These are phyloP conservation scores for Tuber calosporum DNA, from an alignment of 495 filamentous ascomycete genomes.

Conservation along the genomic window DNA sequence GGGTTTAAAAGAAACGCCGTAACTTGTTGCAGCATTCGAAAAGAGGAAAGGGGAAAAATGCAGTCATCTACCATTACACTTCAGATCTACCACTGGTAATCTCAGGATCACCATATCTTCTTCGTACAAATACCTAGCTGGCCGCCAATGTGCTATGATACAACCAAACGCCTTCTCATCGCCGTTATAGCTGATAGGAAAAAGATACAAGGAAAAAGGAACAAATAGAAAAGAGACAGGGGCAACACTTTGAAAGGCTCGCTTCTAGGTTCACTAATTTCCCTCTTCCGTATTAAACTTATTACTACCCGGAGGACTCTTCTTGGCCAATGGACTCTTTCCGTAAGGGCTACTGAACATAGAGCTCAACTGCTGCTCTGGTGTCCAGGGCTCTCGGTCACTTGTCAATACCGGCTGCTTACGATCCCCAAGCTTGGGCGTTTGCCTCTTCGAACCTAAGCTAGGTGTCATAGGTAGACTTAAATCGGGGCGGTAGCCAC, in stretches of 20 bases:
- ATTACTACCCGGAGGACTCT: not conserved
- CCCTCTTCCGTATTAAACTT: not conserved
- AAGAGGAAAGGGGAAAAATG: not conserved
- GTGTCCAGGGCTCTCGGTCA: conserved; percentile 19
- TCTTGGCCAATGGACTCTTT: conserved; percentile 8
- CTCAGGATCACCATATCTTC: not conserved
- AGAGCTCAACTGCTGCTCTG: conserved; percentile 29
- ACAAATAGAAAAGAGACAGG: not conserved
- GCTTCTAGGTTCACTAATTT: not conserved
- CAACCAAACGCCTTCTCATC: not conserved
- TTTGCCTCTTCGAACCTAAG: conserved; percentile 9
- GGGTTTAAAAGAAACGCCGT: not conserved
- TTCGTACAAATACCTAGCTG: not conserved
- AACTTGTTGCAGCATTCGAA: not conserved
- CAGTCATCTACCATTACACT: not conserved
- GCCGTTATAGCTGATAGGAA: not conserved
- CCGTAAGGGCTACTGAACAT: conserved; percentile 21
- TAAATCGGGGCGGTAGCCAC: not conserved
- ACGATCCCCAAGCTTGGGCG: not conserved
- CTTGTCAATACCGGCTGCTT: not conserved
- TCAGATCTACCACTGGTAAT: not conserved
- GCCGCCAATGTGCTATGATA: not conserved
- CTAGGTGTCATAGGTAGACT: conserved; percentile 16
- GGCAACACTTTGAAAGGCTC: not conserved
- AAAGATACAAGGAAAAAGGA: not conserved